Evolutionary conservation across 768 basidiomycete species (phyloP).

Genomic region (Amanita brunnescens): DNA sequence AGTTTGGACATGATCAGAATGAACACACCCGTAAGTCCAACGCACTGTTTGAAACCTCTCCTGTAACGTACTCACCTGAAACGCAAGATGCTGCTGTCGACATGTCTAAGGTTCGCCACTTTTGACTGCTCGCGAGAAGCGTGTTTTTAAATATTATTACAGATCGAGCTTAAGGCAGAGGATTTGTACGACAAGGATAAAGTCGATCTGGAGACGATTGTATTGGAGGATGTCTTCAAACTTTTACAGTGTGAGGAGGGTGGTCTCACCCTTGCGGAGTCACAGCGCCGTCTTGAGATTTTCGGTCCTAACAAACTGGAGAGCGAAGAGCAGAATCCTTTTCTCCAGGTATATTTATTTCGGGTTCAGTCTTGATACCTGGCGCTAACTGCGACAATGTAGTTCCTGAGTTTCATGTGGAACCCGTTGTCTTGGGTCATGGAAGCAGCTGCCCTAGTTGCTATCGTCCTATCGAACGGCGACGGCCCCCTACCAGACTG

Average conservation of each 20-base stretch:
- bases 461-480: constrained; percentile 95
- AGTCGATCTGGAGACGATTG: constrained; percentile 95
- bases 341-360: constrained; percentile 60
- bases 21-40: constrained; percentile 55
- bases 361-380: neutral
- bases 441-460: constrained; percentile 92
- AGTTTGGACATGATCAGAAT: constrained; percentile 66
- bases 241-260: constrained; percentile 84
- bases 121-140: neutral
- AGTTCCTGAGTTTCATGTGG: constrained; percentile 99
- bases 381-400: neutral
- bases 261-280: constrained; percentile 73
- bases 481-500: constrained; percentile 82
- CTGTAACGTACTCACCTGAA: constrained; percentile 11
- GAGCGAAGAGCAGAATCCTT: constrained; percentile 80
- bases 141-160: constrained; percentile 9
- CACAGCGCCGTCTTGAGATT: constrained; percentile 74
- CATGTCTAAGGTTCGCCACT: constrained; percentile 57
- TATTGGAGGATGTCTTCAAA: constrained; percentile 94
- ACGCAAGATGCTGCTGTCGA: constrained; percentile 73
- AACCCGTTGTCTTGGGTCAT: constrained; percentile 99
- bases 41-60: constrained; percentile 3
- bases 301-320: constrained; percentile 97
- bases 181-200: constrained; percentile 98
- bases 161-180: constrained; percentile 87